Percentiles rank a stretch among this genome's conserved stretches.
phyloP scores from a whole-genome alignment of 2,329 filamentous ascomycete genomes.

The Fusarium sp. region DNA sequence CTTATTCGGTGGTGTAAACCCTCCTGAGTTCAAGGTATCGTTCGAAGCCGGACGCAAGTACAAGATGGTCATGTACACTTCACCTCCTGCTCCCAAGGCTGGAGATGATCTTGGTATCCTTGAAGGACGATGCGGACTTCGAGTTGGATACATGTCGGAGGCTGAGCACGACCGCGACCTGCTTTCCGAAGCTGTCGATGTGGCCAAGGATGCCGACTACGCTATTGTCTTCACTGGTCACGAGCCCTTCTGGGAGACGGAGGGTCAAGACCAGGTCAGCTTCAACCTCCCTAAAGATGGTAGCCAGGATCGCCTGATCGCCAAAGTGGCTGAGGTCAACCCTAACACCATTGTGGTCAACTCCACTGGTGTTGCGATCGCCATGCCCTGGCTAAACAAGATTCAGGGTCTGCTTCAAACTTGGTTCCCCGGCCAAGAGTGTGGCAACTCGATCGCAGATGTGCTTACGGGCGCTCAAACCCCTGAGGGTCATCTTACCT shows the following conservation, averaged over 20 bases:
- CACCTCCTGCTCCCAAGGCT: slow-evolving; percentile 46
- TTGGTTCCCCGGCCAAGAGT: slow-evolving; percentile 80
- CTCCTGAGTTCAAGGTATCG: slow-evolving; percentile 51
- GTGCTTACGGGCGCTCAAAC: slow-evolving; percentile 74
- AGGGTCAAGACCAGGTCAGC: slow-evolving; percentile 79
- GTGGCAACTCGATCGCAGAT: slow-evolving; percentile 76
- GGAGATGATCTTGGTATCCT: slow-evolving; percentile 51
- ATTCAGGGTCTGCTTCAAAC: slow-evolving; percentile 73
- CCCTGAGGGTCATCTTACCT: slow-evolving; percentile 73
- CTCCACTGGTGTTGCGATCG: slow-evolving; percentile 74
- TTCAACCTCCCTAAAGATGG: slow-evolving; percentile 73
- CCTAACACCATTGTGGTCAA: slow-evolving; percentile 72
- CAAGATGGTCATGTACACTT: slow-evolving; percentile 50
- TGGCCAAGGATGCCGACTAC: slow-evolving; percentile 71
- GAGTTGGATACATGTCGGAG: slow-evolving; percentile 52
- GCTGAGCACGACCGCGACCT: slow-evolving; percentile 55
- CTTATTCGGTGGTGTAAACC: slow-evolving; percentile 50
- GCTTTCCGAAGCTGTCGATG: slow-evolving; percentile 64
- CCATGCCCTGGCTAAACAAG: slow-evolving; percentile 67
- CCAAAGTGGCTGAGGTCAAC: slow-evolving; percentile 68
- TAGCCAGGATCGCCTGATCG: slow-evolving; percentile 72
- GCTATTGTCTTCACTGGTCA: slow-evolving; percentile 69
- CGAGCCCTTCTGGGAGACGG: slow-evolving; percentile 61
- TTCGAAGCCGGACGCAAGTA: slow-evolving; percentile 51
- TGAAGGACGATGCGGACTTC: slow-evolving; percentile 51